Evolutionary conservation across 371 early-diverging fungal species (phyloP).

Genomic region (Dinochytrium kinnereticum): DNA sequence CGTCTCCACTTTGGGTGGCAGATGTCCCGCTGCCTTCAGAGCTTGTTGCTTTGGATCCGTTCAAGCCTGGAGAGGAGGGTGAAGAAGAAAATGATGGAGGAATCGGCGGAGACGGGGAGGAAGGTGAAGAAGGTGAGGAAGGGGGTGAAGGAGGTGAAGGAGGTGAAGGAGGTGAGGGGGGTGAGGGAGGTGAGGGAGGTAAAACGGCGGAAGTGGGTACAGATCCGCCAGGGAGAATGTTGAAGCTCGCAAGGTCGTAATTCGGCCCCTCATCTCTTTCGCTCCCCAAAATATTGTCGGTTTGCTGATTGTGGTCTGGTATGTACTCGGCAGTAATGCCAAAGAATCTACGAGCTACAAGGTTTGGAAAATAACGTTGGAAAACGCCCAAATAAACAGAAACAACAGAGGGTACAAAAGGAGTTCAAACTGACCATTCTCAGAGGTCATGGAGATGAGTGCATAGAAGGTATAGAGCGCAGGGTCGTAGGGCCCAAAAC

Average conservation of each 20-base stretch:
- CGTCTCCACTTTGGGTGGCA: no score
- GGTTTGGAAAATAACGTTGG: neutral
- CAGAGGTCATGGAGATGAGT: neutral
- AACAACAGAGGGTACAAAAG: neutral
- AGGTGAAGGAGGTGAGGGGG: neutral
- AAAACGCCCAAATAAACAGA: neutral
- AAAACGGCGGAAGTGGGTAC: neutral
- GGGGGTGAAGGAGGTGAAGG: neutral
- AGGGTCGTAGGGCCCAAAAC: neutral
- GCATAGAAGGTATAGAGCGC: neutral
- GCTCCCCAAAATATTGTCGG: slow-evolving; percentile 8
- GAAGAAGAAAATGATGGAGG: no score
- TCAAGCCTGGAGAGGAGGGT: no score
- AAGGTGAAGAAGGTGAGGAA: no score
- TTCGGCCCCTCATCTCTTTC: neutral
- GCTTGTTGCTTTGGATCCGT: no score
- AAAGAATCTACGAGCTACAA: neutral
- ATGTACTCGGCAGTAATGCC: neutral
- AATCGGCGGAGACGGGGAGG: no score
- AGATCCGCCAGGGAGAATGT: neutral
- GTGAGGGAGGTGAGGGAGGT: neutral
- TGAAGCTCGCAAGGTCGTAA: neutral
- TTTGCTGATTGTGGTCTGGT: slow-evolving; percentile 6
- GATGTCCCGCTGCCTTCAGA: no score
- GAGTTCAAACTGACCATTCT: slow-evolving; percentile 6